Evolutionary conservation across 2,329 filamentous ascomycete genomes (phyloP).

Genomic region (Curvularia lunata): DNA sequence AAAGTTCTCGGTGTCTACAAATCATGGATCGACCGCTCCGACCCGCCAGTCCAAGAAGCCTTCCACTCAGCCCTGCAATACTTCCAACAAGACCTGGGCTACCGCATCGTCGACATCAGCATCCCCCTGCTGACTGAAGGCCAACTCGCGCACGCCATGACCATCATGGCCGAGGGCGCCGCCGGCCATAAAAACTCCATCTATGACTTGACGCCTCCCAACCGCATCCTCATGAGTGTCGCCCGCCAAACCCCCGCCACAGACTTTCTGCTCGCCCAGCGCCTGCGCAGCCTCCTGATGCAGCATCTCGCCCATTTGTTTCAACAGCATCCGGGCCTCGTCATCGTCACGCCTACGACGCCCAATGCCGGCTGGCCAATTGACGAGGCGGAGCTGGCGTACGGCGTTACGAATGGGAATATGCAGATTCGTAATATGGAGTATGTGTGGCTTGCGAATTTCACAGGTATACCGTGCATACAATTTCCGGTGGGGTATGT

Average conservation of each 20-base stretch:
- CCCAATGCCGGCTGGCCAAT: slow-evolving; percentile 78
- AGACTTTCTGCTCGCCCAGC: slow-evolving; percentile 76
- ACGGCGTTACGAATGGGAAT: slow-evolving; percentile 76
- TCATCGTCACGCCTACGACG: slow-evolving; percentile 80
- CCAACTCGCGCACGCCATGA: slow-evolving; percentile 77
- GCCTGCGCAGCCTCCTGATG: slow-evolving; percentile 79
- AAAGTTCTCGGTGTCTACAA: slow-evolving; percentile 74
- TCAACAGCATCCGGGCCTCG: slow-evolving; percentile 71
- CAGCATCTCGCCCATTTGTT: slow-evolving; percentile 76
- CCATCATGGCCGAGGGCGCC: slow-evolving; percentile 76
- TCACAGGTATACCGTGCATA: slow-evolving; percentile 77
- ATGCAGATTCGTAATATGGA: slow-evolving; percentile 78
- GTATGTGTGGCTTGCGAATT: slow-evolving; percentile 86
- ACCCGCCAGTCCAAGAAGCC: slow-evolving; percentile 65
- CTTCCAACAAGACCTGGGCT: slow-evolving; percentile 60
- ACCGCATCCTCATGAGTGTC: slow-evolving; percentile 72
- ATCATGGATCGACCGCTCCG: slow-evolving; percentile 73
- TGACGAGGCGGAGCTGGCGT: slow-evolving; percentile 65
- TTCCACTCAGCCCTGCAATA: slow-evolving; percentile 68
- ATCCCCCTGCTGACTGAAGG: slow-evolving; percentile 73
- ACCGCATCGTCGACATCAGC: slow-evolving; percentile 64
- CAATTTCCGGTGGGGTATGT: slow-evolving; percentile 77
- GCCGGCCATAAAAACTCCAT: slow-evolving; percentile 58
- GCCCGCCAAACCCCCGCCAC: slow-evolving; percentile 68
- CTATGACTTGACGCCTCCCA: slow-evolving; percentile 66